phyloP scores from a whole-genome alignment of 2,329 filamentous ascomycete genomes.

The Fusarium sp. region DNA sequence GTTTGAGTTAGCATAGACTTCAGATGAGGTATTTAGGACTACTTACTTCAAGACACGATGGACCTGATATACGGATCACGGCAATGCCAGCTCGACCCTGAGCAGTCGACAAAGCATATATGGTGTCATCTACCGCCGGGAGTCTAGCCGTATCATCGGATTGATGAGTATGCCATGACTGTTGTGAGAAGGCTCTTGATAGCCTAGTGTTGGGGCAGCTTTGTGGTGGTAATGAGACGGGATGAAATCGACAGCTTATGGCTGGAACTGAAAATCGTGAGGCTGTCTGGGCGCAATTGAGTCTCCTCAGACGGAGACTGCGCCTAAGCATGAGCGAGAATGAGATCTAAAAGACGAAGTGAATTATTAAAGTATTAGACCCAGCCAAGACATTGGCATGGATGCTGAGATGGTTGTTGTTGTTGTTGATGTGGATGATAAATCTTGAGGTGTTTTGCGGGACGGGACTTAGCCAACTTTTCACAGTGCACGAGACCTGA shows the following conservation, averaged over 20 bases:
- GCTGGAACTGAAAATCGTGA: conserved; percentile 1
- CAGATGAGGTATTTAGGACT: background rate
- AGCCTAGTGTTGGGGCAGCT: background rate
- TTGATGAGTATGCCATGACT: conserved; percentile 11
- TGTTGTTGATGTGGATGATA: background rate
- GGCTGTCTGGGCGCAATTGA: conserved; percentile 24
- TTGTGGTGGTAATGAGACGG: background rate
- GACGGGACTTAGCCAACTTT: background rate
- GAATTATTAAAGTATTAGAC: background rate
- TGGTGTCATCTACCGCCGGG: conserved; percentile 64
- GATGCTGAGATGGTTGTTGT: background rate
- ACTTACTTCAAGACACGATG: conserved; percentile 71
- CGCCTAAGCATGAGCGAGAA: conserved; percentile 40
- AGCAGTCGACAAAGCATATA: conserved; percentile 91
- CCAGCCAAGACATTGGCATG: background rate
- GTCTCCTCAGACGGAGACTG: conserved; percentile 32
- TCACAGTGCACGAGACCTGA: background rate
- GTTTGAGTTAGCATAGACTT: conserved; percentile 6
- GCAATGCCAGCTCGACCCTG: conserved; percentile 88
- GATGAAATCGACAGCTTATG: background rate
- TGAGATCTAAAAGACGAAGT: background rate
- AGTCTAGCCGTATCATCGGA: conserved; percentile 19
- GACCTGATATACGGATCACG: conserved; percentile 84
- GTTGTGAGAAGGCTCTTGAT: conserved; percentile 22
- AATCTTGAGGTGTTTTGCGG: background rate